Base-by-base conservation (phyloP, 352 stramenopile genomes). In the Phytopythium montanum region DNA sequence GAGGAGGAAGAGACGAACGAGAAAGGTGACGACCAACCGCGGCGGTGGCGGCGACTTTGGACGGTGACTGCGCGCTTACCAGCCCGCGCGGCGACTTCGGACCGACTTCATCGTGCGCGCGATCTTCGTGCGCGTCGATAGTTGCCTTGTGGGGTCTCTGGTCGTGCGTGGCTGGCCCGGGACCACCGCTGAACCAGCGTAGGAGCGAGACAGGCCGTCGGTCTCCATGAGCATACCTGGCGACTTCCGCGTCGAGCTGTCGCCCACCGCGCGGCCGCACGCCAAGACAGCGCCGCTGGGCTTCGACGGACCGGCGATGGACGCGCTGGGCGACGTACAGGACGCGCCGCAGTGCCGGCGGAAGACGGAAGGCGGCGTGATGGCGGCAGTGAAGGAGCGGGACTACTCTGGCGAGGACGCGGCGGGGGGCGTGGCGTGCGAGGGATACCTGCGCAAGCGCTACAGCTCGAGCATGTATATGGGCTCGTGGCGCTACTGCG, bases 381-480 rank as follows among this genome's bases (percentile, higher is more conserved):
- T 53, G 46, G 25, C 46, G 0, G 26, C 46, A 16, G 14, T 28
- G 25, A 53, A 53, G 26, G 46, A 53, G 5, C 18, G 25, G 25
- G 46, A 53, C 7, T 26, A 36, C 1, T 23, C 21, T 3, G 25
- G 21, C 25, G 44, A 53, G 5, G 41, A 44, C 19, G 29, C 39
- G 19, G 2, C 54, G 25, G 42, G 18, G 9, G 19, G 28, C 42
- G 42, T 44, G 26, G 7, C 7, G 16, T 87, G 74, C 61, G 70
- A 76, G 56, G 82, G 80, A 0, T 83, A 76, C 46, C 58, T 92
- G 29, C 78, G 82, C 60, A 92, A 90, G 54, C 76, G 82, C 23
- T 92, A 87, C 56, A 73, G 67, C 50, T 73, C 61, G 59, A 87
- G 71, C 57, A 49, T 86, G 42, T 92, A 90, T 72, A 90, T 92